Conservation (phyloP, 1,139 yeast species). For the Sugiyamaella grinbergsii region DNA sequence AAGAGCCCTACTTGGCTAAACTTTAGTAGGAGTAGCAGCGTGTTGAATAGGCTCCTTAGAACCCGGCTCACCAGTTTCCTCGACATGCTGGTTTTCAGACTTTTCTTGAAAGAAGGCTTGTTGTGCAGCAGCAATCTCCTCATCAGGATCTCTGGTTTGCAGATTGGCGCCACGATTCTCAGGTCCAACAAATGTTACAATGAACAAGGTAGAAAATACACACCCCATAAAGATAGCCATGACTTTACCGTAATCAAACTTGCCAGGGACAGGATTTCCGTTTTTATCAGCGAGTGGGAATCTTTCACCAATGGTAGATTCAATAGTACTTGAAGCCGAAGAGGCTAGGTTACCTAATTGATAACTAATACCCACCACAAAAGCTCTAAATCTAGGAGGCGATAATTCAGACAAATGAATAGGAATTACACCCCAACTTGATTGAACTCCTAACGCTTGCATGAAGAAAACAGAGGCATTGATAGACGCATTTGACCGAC, state of each 20-base stretch:
- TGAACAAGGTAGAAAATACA: constrained; percentile 63
- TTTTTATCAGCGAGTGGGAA: constrained; percentile 53
- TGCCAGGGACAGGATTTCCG: constrained; percentile 40
- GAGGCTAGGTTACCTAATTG: constrained; percentile 85
- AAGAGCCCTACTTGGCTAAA: too few relatives aligned
- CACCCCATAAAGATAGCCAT: constrained; percentile 85
- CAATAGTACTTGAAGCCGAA: constrained; percentile 82
- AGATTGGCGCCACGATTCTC: constrained; percentile 55
- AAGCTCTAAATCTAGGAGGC: constrained; percentile 74
- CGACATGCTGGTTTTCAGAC: constrained; percentile 18
- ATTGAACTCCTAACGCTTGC: constrained; percentile 74
- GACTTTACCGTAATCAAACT: constrained; percentile 59
- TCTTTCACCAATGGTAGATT: constrained; percentile 68
- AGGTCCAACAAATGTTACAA: constrained; percentile 69
- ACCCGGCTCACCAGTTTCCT: neutral
- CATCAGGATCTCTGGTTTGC: constrained; percentile 26
- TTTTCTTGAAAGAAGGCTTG: constrained; percentile 25
- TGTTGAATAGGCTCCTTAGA: neutral
- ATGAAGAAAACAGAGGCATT: constrained; percentile 79
- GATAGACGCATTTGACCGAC: constrained; percentile 51
- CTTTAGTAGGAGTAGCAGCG: neutral
- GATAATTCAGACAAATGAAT: constrained; percentile 75
- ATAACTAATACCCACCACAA: constrained; percentile 73
- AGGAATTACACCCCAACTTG: constrained; percentile 88
- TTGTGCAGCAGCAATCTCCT: constrained; percentile 25